Evolutionary conservation across 176 grass and related monocot species (phyloP), one percentile per base, ranked within the genome.

Genomic region (Bolboschoenus planiculmis): DNA sequence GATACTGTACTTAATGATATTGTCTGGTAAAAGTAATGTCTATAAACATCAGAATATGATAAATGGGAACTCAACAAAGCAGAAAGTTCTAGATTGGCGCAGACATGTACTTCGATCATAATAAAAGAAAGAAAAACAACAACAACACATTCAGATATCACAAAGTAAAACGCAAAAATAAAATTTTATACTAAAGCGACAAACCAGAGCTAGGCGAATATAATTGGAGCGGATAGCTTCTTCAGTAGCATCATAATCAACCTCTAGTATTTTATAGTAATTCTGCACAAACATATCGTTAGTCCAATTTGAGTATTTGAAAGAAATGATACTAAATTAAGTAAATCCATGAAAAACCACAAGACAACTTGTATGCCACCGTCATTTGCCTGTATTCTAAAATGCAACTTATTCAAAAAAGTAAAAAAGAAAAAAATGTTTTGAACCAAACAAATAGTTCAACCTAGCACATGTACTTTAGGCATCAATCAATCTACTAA

Each of bases 201-300:
- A 39, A 78, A 98, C 96, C 92, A 99, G 63, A 0, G 96, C 96
- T 39, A 99, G 84, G 21, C 96, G 96, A 23, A 99, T 99, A 72
- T 86, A 99, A 87, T 90, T 99, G 59, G 92, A 99, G 44, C 96
- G 90, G 83, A 99, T 99, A n/a, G 86, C 63, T 82, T 93, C 96
- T 83, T 99, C 96, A 4, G 83, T 90, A 51, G 96, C 96, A 86
- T 95, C 85, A 51, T 87, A 99, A 86, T 85, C 84, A 4, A 99
- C 89, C 65, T 89, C 92, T 85, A 99, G 42, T 93, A 95, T 95
- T 79, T 93, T 99, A 88, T 95, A 99, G 87, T 99, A 95, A 95
- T 95, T 93, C 92, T 99, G 93, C 93, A 84, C 16, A 77, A 55
- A 11, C 56, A 80, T 46, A 83, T 62, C 58, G 62, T 64, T 20